Conservation (phyloP, 116 monocot genomes). For the Posidonia oceanica region DNA sequence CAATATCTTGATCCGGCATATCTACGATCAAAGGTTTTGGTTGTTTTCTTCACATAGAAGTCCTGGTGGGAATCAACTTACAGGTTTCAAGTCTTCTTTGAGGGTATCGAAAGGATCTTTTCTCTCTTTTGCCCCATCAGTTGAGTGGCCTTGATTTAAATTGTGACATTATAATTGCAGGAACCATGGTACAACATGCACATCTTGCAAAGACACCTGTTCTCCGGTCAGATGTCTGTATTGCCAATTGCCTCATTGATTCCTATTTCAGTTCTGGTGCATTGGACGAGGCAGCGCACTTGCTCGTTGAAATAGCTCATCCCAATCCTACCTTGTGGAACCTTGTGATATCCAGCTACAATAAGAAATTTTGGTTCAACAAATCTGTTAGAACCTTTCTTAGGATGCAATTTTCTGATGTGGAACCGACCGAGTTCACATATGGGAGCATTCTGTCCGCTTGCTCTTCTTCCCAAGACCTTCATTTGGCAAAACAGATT, state of each 20-base stretch:
- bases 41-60: neutral
- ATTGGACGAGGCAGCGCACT: constrained; percentile 10
- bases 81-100: no score
- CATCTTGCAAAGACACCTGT: neutral
- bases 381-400: constrained; percentile 18
- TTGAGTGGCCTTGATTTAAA: no score
- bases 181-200: neutral
- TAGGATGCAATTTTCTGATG: constrained; percentile 9
- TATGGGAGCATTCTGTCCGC: constrained; percentile 46
- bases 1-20: neutral
- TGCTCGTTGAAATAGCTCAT: constrained; percentile 42
- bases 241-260: neutral
- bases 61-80: neutral
- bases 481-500: constrained; percentile 29
- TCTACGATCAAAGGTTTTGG: neutral
- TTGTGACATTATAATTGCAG: no score
- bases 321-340: constrained; percentile 28
- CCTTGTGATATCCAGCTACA: constrained; percentile 16
- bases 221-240: neutral
- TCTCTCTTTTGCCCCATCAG: no score
- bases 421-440: constrained; percentile 26
- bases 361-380: constrained; percentile 7
- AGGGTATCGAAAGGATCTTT: no score
- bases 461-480: constrained; percentile 16
- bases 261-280: constrained; percentile 5